Percentiles rank a stretch among this genome's conserved stretches.
phyloP scores from a whole-genome alignment of 2,329 filamentous ascomycete genomes.

The Fusarium succisae region DNA sequence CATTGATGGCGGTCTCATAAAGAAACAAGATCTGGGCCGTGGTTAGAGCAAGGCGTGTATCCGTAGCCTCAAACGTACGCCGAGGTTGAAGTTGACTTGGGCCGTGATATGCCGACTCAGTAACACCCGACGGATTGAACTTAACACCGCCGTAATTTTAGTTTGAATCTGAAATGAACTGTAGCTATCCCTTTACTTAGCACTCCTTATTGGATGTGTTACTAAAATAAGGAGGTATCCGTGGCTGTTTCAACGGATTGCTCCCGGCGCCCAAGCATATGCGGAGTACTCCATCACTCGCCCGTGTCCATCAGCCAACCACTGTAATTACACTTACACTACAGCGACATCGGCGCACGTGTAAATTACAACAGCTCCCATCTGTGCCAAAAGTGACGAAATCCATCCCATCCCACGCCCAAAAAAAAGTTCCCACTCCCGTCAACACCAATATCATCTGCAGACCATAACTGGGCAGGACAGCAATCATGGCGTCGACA shows the following conservation, averaged over 20 bases:
- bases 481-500: slow-evolving; percentile 42
- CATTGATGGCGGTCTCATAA: neutral
- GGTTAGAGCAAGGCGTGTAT: neutral
- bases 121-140: neutral
- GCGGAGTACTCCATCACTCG: neutral
- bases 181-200: neutral
- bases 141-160: neutral
- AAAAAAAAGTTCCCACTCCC: slow-evolving; percentile 19
- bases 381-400: slow-evolving; percentile 39
- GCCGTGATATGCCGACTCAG: slow-evolving; percentile 10
- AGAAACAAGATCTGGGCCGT: neutral
- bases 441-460: neutral
- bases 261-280: neutral
- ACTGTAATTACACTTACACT: neutral
- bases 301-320: neutral
- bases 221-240: neutral
- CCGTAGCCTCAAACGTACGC: neutral
- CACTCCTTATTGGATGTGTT: neutral
- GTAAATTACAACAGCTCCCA: slow-evolving; percentile 16
- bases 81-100: neutral
- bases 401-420: slow-evolving; percentile 30
- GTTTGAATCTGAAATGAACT: neutral
- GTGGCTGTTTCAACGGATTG: neutral
- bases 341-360: slow-evolving; percentile 41
- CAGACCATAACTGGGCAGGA: slow-evolving; percentile 7